phyloP scores from a whole-genome alignment of 2,329 filamentous ascomycete species.

The Lithohypha guttulata region DNA sequence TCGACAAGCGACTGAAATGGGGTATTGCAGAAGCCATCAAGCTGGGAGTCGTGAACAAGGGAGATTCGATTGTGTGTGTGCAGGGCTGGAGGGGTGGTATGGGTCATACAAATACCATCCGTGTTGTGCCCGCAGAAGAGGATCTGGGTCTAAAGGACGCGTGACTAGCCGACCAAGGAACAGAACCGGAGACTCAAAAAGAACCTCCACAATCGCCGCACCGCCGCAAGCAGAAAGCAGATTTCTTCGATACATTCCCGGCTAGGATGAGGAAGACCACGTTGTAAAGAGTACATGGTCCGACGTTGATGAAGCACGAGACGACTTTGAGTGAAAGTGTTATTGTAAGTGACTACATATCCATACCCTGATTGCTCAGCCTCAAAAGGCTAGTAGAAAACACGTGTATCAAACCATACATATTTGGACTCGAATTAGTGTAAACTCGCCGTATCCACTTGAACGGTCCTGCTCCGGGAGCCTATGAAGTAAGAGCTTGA shows the following conservation, averaged over 20 bases:
- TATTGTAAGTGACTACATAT: too few relatives aligned
- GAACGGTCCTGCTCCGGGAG: too few relatives aligned
- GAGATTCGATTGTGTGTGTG: slow-evolving; percentile 58
- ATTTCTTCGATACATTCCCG: slow-evolving; percentile 8
- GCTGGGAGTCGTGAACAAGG: slow-evolving; percentile 69
- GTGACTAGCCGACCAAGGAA: slow-evolving; percentile 17
- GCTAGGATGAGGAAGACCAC: slow-evolving; percentile 6
- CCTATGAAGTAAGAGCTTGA: too few relatives aligned
- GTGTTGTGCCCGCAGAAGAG: slow-evolving; percentile 39
- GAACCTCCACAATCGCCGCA: slow-evolving; percentile 9
- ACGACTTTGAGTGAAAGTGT: too few relatives aligned
- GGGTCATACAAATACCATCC: slow-evolving; percentile 57
- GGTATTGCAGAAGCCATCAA: slow-evolving; percentile 77
- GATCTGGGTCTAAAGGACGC: slow-evolving; percentile 22
- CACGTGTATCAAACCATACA: too few relatives aligned
- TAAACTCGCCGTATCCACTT: too few relatives aligned
- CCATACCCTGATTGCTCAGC: too few relatives aligned
- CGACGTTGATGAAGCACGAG: too few relatives aligned
- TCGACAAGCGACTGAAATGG: slow-evolving; percentile 96
- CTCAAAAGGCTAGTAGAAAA: too few relatives aligned
- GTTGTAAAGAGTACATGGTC: too few relatives aligned
- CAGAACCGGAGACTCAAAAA: slow-evolving; percentile 14
- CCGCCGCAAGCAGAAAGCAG: neutral
- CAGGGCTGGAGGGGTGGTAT: slow-evolving; percentile 59
- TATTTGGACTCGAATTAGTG: too few relatives aligned